Percentiles rank a stretch among this genome's conserved stretches.
Conservation (phyloP, 1,284 basidiomycete genomes). For the Ceratobasidium sp. region DNA sequence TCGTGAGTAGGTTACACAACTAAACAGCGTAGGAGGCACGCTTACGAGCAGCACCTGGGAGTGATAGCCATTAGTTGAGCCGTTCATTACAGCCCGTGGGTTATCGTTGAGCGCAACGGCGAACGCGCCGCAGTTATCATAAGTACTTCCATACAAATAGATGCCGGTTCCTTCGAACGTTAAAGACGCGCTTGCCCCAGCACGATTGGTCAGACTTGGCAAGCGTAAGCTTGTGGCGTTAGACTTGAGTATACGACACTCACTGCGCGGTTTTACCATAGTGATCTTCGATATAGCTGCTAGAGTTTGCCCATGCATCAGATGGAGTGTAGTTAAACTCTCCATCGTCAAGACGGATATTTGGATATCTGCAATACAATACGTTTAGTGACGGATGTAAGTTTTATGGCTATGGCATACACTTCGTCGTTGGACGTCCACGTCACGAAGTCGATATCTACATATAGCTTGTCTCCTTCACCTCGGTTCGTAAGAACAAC, state of each 20-base stretch:
- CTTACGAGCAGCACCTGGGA: slow-evolving; percentile 8
- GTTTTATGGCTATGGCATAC: neutral
- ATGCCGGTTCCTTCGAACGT: slow-evolving; percentile 19
- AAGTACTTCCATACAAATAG: slow-evolving; percentile 29
- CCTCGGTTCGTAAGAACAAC: slow-evolving; percentile 1
- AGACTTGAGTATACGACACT: neutral
- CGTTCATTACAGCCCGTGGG: slow-evolving; percentile 4
- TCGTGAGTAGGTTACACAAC: neutral
- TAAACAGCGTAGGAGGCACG: neutral
- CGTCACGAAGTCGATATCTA: slow-evolving; percentile 25
- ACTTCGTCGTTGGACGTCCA: slow-evolving; percentile 27
- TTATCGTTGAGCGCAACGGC: neutral
- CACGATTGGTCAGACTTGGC: neutral
- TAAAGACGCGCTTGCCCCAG: slow-evolving; percentile 1
- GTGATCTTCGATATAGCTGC: neutral
- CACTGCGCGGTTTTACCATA: slow-evolving; percentile 22
- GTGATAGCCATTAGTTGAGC: slow-evolving; percentile 14
- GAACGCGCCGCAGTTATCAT: slow-evolving; percentile 8
- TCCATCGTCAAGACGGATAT: neutral
- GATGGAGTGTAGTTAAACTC: neutral
- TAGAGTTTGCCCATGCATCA: neutral
- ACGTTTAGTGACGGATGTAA: neutral
- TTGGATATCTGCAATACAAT: neutral
- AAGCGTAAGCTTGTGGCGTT: neutral
- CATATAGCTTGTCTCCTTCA: neutral